A percentile compares a stretch with the other conserved stretches of the same genome.
These are phyloP conservation scores for Phlebiopsis gigantea DNA, from an alignment of 768 basidiomycete genomes.

Conservation along the genomic window DNA sequence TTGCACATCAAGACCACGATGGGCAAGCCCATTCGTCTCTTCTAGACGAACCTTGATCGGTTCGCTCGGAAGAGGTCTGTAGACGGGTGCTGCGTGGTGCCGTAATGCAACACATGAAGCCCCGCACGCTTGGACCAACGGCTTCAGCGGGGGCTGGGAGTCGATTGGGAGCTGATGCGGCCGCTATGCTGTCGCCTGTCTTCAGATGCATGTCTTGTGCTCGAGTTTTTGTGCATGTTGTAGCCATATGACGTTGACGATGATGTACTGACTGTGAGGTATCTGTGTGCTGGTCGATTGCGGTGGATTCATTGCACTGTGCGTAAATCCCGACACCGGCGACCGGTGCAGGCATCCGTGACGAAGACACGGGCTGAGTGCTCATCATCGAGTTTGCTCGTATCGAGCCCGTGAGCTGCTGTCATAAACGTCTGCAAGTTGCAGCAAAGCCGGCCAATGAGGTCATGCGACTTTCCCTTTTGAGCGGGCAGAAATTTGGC, in stretches of 20 bases:
- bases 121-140: conserved; percentile 99
- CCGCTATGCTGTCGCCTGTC: conserved; percentile 14
- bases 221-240: not conserved
- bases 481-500: conserved; percentile 3
- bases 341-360: too few relatives aligned
- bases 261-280: too few relatives aligned
- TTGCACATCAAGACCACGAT: conserved; percentile 98
- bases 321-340: too few relatives aligned
- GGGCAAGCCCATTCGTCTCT: conserved; percentile 96
- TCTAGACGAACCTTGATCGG: conserved; percentile 41
- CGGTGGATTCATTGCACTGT: too few relatives aligned
- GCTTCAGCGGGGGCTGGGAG: conserved; percentile 51
- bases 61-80: not conserved
- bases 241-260: not conserved
- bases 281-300: too few relatives aligned
- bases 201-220: not conserved
- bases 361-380: too few relatives aligned
- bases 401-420: too few relatives aligned
- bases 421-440: not conserved
- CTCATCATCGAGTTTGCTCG: too few relatives aligned
- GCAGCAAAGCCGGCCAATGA: not conserved
- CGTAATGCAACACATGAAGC: conserved; percentile 91
- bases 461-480: not conserved
- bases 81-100: conserved; percentile 13
- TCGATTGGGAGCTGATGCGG: conserved; percentile 89